Evolutionary conservation across 345 rosid species (phyloP).

Genomic region (Hibiscus tridactylites): DNA sequence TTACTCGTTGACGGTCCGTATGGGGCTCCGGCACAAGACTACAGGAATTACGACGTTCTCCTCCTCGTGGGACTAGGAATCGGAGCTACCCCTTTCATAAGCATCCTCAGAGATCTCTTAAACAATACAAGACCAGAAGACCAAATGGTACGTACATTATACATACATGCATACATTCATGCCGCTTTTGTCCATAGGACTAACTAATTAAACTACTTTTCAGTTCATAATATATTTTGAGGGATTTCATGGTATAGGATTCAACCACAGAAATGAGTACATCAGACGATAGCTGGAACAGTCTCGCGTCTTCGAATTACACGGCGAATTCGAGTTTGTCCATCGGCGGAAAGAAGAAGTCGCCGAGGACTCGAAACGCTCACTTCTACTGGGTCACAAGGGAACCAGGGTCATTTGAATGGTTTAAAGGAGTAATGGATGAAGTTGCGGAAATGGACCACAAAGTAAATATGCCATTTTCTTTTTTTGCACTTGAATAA

Average conservation of each 20-base stretch:
- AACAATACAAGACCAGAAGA: slow-evolving; percentile 67
- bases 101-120: slow-evolving; percentile 82
- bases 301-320: slow-evolving; percentile 51
- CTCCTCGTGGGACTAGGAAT: slow-evolving; percentile 94
- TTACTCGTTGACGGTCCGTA: slow-evolving; percentile 83
- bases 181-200: neutral
- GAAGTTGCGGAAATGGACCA: slow-evolving; percentile 86
- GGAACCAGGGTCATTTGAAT: slow-evolving; percentile 87
- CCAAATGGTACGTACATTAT: slow-evolving; percentile 42
- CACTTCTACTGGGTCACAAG: slow-evolving; percentile 98
- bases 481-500: neutral
- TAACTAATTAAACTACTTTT: neutral
- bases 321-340: slow-evolving; percentile 26
- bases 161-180: neutral
- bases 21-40: slow-evolving; percentile 97
- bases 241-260: slow-evolving; percentile 26
- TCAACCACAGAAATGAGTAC: slow-evolving; percentile 52
- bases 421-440: slow-evolving; percentile 97
- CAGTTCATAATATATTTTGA: neutral
- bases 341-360: slow-evolving; percentile 43
- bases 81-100: slow-evolving; percentile 95
- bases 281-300: slow-evolving; percentile 67
- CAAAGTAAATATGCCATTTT: slow-evolving; percentile 40
- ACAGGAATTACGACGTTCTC: slow-evolving; percentile 76
- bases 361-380: slow-evolving; percentile 51